Conservation (phyloP, 2,329 filamentous ascomycete genomes). For the Sporothrix dimorphospora region DNA sequence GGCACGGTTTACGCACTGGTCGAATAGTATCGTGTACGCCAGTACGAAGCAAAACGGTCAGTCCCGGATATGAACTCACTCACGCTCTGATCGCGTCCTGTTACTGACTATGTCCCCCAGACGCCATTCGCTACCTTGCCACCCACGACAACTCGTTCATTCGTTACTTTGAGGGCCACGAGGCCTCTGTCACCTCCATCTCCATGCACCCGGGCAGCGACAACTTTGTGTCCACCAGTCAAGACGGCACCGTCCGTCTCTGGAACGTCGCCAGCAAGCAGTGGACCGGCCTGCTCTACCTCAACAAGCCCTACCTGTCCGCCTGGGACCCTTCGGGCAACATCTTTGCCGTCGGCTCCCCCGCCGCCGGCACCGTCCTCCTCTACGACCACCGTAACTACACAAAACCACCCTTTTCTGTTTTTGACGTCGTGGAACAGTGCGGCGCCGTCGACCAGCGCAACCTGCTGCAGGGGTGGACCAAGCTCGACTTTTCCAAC, state of each 20-base stretch:
- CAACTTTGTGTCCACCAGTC: slow-evolving; percentile 87
- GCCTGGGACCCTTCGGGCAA: slow-evolving; percentile 91
- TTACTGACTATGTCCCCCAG: slow-evolving; percentile 44
- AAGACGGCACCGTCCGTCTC: slow-evolving; percentile 86
- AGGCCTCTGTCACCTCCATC: slow-evolving; percentile 79
- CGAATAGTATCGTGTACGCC: slow-evolving; percentile 89
- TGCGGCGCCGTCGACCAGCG: slow-evolving; percentile 55
- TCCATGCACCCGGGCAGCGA: slow-evolving; percentile 84
- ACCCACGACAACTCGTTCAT: slow-evolving; percentile 97
- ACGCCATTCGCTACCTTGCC: slow-evolving; percentile 82
- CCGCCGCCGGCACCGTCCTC: slow-evolving; percentile 75
- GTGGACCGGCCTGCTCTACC: slow-evolving; percentile 76
- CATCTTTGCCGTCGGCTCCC: slow-evolving; percentile 87
- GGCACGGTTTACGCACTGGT: slow-evolving; percentile 90
- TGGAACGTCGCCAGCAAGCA: slow-evolving; percentile 87
- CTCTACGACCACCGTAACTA: slow-evolving; percentile 95
- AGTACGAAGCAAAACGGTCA: slow-evolving; percentile 90
- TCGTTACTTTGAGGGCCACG: slow-evolving; percentile 93
- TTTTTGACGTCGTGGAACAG: slow-evolving; percentile 74
- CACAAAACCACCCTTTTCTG: slow-evolving; percentile 85
- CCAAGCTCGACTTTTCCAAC: slow-evolving; percentile 91
- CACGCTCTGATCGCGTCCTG: too few species aligned
- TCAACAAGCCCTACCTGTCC: slow-evolving; percentile 79
- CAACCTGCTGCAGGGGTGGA: slow-evolving; percentile 74
- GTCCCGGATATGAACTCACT: not conserved